phyloP scores from a whole-genome alignment of 805 yeast genomes.

The Zygosaccharomyces lentus region DNA sequence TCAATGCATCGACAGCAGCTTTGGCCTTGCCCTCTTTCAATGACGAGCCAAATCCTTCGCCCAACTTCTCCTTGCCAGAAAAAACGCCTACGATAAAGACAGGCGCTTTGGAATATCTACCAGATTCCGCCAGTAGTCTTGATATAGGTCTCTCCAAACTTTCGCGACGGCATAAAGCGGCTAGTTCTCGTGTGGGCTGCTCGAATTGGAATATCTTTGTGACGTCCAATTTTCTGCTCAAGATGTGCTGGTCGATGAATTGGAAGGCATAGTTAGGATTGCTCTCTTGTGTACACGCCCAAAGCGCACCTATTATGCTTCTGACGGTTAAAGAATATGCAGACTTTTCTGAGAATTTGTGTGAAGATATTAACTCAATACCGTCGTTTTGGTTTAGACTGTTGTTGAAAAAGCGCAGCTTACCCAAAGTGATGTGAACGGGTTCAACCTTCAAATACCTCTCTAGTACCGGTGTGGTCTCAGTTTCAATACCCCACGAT shows the following conservation, averaged over 20 bases:
- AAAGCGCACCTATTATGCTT: conserved; percentile 77
- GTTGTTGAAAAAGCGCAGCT: conserved; percentile 47
- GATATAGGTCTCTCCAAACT: conserved; percentile 70
- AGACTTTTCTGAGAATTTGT: conserved; percentile 30
- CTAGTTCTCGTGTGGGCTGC: conserved; percentile 81
- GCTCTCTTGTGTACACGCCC: conserved; percentile 48
- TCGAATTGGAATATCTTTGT: conserved; percentile 71
- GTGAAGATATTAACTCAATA: conserved; percentile 44
- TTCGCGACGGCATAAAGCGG: conserved; percentile 71
- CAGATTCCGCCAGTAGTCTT: conserved; percentile 87
- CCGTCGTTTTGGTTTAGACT: conserved; percentile 43
- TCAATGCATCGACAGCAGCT: conserved; percentile 85
- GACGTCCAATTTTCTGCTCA: conserved; percentile 78
- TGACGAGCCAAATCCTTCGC: conserved; percentile 92
- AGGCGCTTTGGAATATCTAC: conserved; percentile 79
- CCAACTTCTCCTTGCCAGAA: conserved; percentile 74
- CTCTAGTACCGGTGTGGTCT: conserved; percentile 56
- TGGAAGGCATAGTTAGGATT: conserved; percentile 57
- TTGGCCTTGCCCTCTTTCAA: conserved; percentile 87
- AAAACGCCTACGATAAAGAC: conserved; percentile 89
- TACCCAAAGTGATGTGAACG: conserved; percentile 64
- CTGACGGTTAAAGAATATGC: conserved; percentile 67
- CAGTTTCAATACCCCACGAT: conserved; percentile 87
- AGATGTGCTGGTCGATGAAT: conserved; percentile 69
- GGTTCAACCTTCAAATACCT: conserved; percentile 68